A percentile compares a stretch with the other conserved stretches of the same genome.
These are phyloP conservation scores for Castanopsis chinensis DNA, from an alignment of 306 rosid species.

Conservation along the genomic window DNA sequence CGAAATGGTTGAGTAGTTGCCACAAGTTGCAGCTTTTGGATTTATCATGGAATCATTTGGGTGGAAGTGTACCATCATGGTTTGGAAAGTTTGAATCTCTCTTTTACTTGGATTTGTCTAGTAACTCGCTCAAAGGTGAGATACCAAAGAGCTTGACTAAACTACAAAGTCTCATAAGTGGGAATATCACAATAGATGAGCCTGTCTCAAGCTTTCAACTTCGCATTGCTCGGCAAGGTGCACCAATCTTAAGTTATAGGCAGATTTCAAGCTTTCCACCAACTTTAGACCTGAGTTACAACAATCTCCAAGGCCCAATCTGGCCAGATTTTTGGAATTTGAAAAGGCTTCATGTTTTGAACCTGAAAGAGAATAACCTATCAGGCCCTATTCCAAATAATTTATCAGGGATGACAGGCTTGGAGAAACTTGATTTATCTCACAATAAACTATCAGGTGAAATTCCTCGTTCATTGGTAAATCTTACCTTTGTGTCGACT, in stretches of 20 bases:
- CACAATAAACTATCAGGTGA: conserved; percentile 27
- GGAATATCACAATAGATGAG: background rate
- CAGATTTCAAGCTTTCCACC: conserved; percentile 13
- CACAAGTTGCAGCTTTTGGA: conserved; percentile 40
- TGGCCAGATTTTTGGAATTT: conserved; percentile 32
- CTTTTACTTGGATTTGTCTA: conserved; percentile 18
- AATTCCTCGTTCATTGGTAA: conserved; percentile 19
- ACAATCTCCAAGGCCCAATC: conserved; percentile 19
- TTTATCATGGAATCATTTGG: conserved; percentile 43
- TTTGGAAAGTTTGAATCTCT: background rate
- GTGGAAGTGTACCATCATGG: conserved; percentile 38
- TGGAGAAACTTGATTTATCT: conserved; percentile 31
- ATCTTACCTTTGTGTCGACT: conserved; percentile 27
- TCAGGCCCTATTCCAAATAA: conserved; percentile 20
- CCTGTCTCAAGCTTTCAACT: background rate
- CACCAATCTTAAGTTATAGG: conserved; percentile 9
- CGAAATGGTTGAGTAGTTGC: conserved; percentile 45
- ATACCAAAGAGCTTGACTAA: conserved; percentile 21
- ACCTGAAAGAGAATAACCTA: conserved; percentile 2
- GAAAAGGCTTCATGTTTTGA: conserved; percentile 22
- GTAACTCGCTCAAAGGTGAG: conserved; percentile 39
- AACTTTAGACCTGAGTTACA: conserved; percentile 8
- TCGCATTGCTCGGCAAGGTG: too few relatives aligned
- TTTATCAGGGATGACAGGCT: conserved; percentile 9
- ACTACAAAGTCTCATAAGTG: background rate